Base-by-base conservation (phyloP, 2,329 filamentous ascomycete species). In the Emmonsia crescens region DNA sequence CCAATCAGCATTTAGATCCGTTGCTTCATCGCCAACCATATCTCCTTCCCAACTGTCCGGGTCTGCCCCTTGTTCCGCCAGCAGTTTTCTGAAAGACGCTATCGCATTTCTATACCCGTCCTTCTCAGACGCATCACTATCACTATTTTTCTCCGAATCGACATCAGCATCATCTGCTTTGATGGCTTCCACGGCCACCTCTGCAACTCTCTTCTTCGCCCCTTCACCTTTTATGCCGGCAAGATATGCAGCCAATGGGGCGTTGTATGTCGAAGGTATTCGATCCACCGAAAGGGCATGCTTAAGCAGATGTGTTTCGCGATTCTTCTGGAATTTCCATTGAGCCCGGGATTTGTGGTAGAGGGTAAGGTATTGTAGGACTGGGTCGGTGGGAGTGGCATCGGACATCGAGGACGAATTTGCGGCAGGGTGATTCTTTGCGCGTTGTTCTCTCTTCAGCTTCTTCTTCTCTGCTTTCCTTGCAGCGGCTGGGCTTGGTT, bases 291-390 rank as follows among this genome's bases (percentile, higher is more conserved):
- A 85, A 72, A 95, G 89, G 54, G 89, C 77, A 77, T 95, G 86
- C 74, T 94, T 93, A 71, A 96, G 83, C 14, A 96, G 80, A 67
- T 89, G 85, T 60, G 87, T 89, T 75, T 96, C 92, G 71, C 91
- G 85, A 68, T 91, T 92, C 78, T 96, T 96, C 79, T 95, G 96
- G 79, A 96, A 97, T 75, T 96, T 96, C 93, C 93, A 97, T 67
- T 80, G 80, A 10, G 82, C 78, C 62, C 85, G 85, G 64, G 85
- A 82, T 61, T 82, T 82, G 75, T 89, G 81, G 81, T 91, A 96
- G 71, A 87, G 85, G 55, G 81, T 81, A 52, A 96, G 82, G 72
- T 96, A 96, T 60, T 84, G 80, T 19, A 95, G 80, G 62, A 91
- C 87, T 16, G 86, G 82, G 6, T 69, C 58, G 10, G 61, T 52